These are phyloP conservation scores for Colletotrichum brevisporum DNA, from an alignment of 2,329 filamentous ascomycete species.

Conservation along the genomic window DNA sequence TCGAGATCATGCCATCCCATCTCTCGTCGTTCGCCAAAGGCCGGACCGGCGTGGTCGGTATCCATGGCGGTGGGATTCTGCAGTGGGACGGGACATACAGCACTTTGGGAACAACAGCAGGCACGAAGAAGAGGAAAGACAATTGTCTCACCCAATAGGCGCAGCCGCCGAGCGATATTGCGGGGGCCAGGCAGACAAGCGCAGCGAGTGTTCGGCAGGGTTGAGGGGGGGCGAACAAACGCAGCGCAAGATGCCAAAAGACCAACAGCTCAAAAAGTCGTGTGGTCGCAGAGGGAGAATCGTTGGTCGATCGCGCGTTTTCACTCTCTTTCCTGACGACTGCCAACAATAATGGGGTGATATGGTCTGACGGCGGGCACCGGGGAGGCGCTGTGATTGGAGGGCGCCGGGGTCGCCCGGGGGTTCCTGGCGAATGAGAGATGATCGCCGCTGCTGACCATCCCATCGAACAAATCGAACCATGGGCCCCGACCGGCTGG, in stretches of 20 bases:
- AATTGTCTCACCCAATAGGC: conserved; percentile 34
- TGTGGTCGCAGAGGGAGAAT: background rate
- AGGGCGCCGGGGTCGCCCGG: background rate
- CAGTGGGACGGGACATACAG: background rate
- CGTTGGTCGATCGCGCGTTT: conserved; percentile 37
- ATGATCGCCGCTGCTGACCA: conserved; percentile 35
- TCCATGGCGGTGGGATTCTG: conserved; percentile 28
- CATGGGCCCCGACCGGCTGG: conserved; percentile 32
- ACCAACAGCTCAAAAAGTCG: background rate
- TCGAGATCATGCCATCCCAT: conserved; percentile 39
- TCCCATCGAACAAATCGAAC: conserved; percentile 33
- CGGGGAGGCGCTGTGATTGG: conserved; percentile 37
- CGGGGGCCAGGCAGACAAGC: conserved; percentile 1
- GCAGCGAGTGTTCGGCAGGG: conserved; percentile 1
- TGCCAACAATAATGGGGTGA: conserved; percentile 41
- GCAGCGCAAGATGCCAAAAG: too few relatives aligned
- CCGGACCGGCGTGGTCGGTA: background rate
- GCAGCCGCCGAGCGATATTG: conserved; percentile 23
- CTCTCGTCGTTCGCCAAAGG: conserved; percentile 21
- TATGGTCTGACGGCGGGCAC: conserved; percentile 41
- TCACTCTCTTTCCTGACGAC: conserved; percentile 33
- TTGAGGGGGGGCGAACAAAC: too few relatives aligned
- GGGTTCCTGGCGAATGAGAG: conserved; percentile 39
- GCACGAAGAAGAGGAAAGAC: conserved; percentile 1
- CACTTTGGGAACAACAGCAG: background rate